A percentile compares a stretch with the other conserved stretches of the same genome.
These are phyloP conservation scores for Russula earlei DNA, from an alignment of 768 basidiomycete genomes.

Conservation along the genomic window DNA sequence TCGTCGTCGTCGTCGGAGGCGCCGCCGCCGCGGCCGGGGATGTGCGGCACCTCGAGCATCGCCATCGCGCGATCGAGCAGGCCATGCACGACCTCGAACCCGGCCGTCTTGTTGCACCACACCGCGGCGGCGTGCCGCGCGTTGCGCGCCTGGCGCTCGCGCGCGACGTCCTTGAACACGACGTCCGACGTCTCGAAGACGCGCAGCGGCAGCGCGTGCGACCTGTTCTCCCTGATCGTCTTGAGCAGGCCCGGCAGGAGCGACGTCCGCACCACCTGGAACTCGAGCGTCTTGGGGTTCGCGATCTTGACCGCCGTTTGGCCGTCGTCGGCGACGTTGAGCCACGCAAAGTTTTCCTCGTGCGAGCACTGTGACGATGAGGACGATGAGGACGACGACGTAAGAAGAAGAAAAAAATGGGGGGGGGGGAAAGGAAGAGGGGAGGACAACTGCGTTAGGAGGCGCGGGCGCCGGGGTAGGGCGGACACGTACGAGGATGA, in stretches of 20 bases:
- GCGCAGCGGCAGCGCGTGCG: constrained; percentile 83
- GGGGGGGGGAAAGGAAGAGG: neutral
- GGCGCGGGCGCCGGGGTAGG: neutral
- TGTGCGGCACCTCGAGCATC: constrained; percentile 85
- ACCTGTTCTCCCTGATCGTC: constrained; percentile 92
- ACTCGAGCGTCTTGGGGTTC: constrained; percentile 96
- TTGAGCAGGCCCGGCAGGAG: constrained; percentile 94
- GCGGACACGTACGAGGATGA: constrained; percentile 66
- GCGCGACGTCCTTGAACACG: constrained; percentile 70
- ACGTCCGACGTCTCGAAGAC: constrained; percentile 94
- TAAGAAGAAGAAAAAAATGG: neutral
- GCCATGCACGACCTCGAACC: constrained; percentile 95
- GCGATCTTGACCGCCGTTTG: constrained; percentile 81
- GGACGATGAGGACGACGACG: no score
- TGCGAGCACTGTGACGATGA: constrained; percentile 70
- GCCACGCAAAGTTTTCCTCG: constrained; percentile 93
- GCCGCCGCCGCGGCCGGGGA: constrained; percentile 45
- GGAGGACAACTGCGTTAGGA: neutral
- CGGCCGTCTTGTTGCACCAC: constrained; percentile 95
- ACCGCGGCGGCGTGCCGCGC: constrained; percentile 81
- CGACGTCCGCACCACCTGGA: constrained; percentile 95
- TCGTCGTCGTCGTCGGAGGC: constrained; percentile 48
- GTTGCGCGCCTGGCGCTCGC: constrained; percentile 83
- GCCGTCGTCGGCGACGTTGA: constrained; percentile 80
- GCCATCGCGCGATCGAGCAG: constrained; percentile 92